Conservation (phyloP, 306 rosid species). For the Castanea crenata region DNA sequence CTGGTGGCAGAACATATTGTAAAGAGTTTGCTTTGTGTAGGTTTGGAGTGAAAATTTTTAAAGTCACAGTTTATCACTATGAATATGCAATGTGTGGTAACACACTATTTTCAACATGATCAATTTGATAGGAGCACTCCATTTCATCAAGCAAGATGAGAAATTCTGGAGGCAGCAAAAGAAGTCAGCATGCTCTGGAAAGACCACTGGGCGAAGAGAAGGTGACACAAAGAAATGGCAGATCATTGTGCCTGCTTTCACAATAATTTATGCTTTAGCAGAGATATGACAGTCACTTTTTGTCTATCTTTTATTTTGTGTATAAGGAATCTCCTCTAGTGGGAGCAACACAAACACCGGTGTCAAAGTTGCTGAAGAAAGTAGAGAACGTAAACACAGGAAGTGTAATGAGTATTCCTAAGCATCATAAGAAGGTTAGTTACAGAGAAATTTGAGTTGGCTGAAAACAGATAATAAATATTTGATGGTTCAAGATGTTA, state of each 20-base stretch:
- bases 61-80: neutral
- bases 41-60: neutral
- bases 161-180: conserved; percentile 54
- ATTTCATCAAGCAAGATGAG: conserved; percentile 62
- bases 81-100: neutral
- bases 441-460: neutral
- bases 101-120: neutral
- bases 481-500: conserved; percentile 4
- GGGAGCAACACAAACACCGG: conserved; percentile 69
- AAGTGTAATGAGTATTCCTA: conserved; percentile 64
- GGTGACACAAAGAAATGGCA: conserved; percentile 27
- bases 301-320: conserved; percentile 23
- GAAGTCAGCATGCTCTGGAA: conserved; percentile 46
- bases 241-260: conserved; percentile 24
- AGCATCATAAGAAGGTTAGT: conserved; percentile 79
- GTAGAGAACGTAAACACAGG: conserved; percentile 63
- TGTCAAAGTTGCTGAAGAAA: conserved; percentile 71
- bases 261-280: conserved; percentile 17
- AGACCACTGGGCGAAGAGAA: conserved; percentile 39
- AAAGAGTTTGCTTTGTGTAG: neutral
- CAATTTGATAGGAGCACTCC: conserved; percentile 51
- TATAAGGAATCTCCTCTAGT: conserved; percentile 63
- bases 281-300: conserved; percentile 1
- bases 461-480: neutral
- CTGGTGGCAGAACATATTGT: neutral